phyloP scores from a whole-genome alignment of 208 protist species.

The Acanthamoeba culbertsoni region DNA sequence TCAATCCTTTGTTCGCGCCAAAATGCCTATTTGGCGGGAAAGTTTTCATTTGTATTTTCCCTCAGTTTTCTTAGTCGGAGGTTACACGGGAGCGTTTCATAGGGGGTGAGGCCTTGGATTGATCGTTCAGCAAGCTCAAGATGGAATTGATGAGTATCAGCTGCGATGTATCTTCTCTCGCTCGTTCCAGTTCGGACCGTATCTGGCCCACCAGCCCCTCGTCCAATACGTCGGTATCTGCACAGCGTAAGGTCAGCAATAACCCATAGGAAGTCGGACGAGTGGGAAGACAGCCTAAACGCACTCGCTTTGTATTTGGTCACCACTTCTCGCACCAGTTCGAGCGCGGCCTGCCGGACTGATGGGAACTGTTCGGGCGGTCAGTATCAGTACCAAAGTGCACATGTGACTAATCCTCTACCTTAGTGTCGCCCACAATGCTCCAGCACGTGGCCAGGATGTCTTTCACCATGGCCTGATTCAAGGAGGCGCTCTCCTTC shows the following conservation, averaged over 20 bases:
- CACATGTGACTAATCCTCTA: neutral
- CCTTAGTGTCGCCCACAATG: neutral
- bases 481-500: neutral
- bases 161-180: constrained; percentile 1
- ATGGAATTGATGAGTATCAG: neutral
- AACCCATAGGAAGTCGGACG: neutral
- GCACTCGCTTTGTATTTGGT: constrained; percentile 15
- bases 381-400: no score
- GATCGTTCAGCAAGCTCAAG: neutral
- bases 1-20: no score
- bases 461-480: neutral
- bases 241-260: neutral
- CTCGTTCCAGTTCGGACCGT: constrained; percentile 7
- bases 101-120: neutral
- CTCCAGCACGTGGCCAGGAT: neutral
- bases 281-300: neutral
- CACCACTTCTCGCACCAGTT: constrained; percentile 63
- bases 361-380: constrained; percentile 50
- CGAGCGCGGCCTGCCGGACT: constrained; percentile 47
- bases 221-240: constrained; percentile 17
- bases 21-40: no score
- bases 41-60: no score
- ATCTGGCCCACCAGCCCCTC: constrained; percentile 24
- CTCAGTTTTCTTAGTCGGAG: no score
- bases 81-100: no score